Evolutionary conservation across 228 moss, liverwort and hornwort species (phyloP).

Genomic region (Sphagnum fallax): DNA sequence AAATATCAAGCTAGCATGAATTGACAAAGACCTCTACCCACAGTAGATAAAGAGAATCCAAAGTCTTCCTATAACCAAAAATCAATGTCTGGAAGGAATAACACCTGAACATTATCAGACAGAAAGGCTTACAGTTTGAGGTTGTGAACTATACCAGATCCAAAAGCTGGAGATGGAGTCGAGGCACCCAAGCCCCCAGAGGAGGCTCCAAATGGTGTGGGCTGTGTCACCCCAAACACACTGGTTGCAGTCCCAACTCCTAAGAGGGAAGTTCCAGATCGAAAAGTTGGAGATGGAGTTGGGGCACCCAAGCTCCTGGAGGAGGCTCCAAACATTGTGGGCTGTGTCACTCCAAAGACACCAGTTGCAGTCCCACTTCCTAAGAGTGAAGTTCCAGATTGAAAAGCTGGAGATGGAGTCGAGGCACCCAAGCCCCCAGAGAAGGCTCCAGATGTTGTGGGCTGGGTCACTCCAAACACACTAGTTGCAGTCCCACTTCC

Average conservation of each 20-base stretch:
- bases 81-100: no score
- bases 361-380: conserved; percentile 58
- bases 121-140: not conserved
- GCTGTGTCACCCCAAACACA: conserved; percentile 50
- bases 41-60: no score
- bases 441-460: conserved; percentile 51
- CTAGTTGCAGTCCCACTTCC: conserved; percentile 88
- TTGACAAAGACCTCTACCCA: no score
- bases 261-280: conserved; percentile 33
- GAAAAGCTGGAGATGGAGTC: conserved; percentile 63
- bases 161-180: conserved; percentile 26
- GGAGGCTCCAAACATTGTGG: conserved; percentile 38
- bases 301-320: conserved; percentile 47
- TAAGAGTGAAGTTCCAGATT: conserved; percentile 31
- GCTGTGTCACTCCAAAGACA: conserved; percentile 49
- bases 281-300: conserved; percentile 16
- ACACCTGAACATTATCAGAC: not conserved
- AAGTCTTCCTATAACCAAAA: no score
- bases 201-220: conserved; percentile 39
- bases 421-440: conserved; percentile 72
- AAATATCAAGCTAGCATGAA: not conserved
- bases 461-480: conserved; percentile 72
- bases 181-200: conserved; percentile 47
- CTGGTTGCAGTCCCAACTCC: conserved; percentile 57
- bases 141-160: conserved; percentile 4